phyloP scores from a whole-genome alignment of 768 basidiomycete genomes.

The Clavaria fumosa region DNA sequence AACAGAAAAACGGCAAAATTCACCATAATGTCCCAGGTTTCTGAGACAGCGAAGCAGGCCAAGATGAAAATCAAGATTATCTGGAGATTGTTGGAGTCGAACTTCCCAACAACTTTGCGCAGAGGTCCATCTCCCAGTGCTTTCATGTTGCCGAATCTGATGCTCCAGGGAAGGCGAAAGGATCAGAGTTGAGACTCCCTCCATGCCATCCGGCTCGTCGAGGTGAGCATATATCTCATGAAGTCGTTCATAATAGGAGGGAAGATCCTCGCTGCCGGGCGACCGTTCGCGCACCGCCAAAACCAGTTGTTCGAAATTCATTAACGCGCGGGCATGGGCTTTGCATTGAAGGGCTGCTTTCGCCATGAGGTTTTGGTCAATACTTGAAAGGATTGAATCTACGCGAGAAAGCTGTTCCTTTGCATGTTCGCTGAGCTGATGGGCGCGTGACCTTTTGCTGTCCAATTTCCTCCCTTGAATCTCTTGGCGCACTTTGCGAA shows the following conservation, averaged over 20 bases:
- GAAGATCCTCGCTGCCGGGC: conserved; percentile 32
- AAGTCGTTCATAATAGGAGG: conserved; percentile 71
- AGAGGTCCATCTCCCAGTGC: conserved; percentile 91
- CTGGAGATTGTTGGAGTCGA: conserved; percentile 74
- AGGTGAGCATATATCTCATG: conserved; percentile 94
- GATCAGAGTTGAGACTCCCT: conserved; percentile 83
- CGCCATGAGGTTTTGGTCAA: conserved; percentile 81
- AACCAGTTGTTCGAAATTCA: conserved; percentile 87
- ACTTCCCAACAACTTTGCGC: conserved; percentile 99
- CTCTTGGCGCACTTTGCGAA: conserved; percentile 60
- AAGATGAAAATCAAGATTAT: conserved; percentile 78
- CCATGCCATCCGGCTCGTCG: conserved; percentile 99
- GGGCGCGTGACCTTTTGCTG: conserved; percentile 31
- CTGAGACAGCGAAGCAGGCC: conserved; percentile 83
- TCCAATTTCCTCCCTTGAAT: conserved; percentile 33
- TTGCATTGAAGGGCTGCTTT: conserved; percentile 90
- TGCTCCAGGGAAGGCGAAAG: conserved; percentile 84
- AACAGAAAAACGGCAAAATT: conserved; percentile 15
- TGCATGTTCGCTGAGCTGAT: conserved; percentile 21
- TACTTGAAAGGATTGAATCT: conserved; percentile 69
- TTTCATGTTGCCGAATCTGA: conserved; percentile 96
- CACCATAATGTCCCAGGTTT: conserved; percentile 95
- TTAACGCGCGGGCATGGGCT: conserved; percentile 83
- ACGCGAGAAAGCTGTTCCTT: conserved; percentile 54
- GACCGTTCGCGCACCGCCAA: conserved; percentile 31